These are phyloP conservation scores for Saksenaea oblongispora DNA, from an alignment of 371 early-diverging fungal genomes.

Conservation along the genomic window DNA sequence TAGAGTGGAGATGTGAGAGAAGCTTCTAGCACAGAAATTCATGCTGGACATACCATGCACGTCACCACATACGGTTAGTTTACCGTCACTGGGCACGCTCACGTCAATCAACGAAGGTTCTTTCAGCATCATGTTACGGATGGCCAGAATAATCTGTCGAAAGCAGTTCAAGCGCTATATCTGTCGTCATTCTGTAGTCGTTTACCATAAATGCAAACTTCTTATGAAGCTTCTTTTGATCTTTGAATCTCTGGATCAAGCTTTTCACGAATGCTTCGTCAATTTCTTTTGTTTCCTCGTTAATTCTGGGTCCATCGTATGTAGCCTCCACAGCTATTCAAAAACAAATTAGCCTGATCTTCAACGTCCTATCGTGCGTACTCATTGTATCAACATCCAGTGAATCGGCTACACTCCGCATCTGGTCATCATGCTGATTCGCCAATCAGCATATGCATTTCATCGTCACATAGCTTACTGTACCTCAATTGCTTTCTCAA, in stretches of 20 bases:
- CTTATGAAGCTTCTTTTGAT: constrained; percentile 89
- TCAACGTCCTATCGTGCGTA: constrained; percentile 19
- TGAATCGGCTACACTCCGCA: constrained; percentile 49
- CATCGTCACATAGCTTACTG: constrained; percentile 29
- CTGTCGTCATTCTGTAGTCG: neutral
- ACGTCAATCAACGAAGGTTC: constrained; percentile 86
- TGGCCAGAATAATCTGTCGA: constrained; percentile 72
- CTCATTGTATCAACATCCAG: constrained; percentile 50
- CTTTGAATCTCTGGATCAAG: constrained; percentile 79
- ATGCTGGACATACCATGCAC: constrained; percentile 77
- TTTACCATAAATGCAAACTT: constrained; percentile 82
- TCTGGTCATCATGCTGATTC: constrained; percentile 41
- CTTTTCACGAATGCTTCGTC: constrained; percentile 77
- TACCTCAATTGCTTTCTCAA: constrained; percentile 92
- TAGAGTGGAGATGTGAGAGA: constrained; percentile 1
- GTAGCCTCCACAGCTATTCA: constrained; percentile 70
- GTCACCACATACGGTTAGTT: constrained; percentile 96
- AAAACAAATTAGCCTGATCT: constrained; percentile 16
- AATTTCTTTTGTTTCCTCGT: constrained; percentile 60
- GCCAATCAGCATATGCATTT: neutral
- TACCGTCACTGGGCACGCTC: constrained; percentile 69
- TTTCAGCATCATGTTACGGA: constrained; percentile 69
- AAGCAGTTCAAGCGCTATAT: neutral
- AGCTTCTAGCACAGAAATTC: neutral
- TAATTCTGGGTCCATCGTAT: constrained; percentile 65